These are phyloP conservation scores for Apium graveolens DNA, from an alignment of 129 eudicot species.

Conservation along the genomic window DNA sequence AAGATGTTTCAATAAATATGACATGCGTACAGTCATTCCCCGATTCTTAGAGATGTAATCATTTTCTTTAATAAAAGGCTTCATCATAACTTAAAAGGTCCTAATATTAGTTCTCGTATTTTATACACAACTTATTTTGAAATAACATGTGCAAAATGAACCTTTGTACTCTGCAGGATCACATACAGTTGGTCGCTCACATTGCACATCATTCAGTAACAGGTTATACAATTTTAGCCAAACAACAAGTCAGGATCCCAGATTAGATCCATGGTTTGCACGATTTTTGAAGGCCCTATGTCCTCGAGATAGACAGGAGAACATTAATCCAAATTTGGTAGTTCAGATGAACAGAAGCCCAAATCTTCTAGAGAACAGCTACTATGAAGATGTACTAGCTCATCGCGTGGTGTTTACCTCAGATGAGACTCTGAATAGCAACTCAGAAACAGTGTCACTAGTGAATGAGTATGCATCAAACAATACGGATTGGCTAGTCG, in stretches of 20 bases:
- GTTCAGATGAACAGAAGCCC: slow-evolving; percentile 35
- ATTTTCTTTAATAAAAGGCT: neutral
- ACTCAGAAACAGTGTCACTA: neutral
- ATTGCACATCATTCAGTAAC: slow-evolving; percentile 53
- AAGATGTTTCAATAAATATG: neutral
- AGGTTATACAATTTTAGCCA: slow-evolving; percentile 52
- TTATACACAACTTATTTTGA: neutral
- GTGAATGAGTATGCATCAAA: slow-evolving; percentile 18
- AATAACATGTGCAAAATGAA: neutral
- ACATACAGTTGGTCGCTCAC: slow-evolving; percentile 64
- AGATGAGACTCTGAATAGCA: neutral
- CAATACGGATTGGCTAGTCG: slow-evolving; percentile 9
- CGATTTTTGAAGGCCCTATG: slow-evolving; percentile 17
- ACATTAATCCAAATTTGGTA: slow-evolving; percentile 16
- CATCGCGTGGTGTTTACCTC: slow-evolving; percentile 16
- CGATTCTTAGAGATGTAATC: neutral
- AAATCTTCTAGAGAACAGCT: slow-evolving; percentile 1
- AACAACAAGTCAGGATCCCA: slow-evolving; percentile 45
- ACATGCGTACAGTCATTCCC: neutral
- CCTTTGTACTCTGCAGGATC: slow-evolving; percentile 10
- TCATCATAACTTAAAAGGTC: neutral
- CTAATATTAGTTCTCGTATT: neutral
- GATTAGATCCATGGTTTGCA: slow-evolving; percentile 23
- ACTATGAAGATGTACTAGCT: slow-evolving; percentile 8
- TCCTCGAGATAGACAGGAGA: slow-evolving; percentile 12